A percentile compares a stretch with the other conserved stretches of the same genome.
phyloP scores from a whole-genome alignment of 2,329 filamentous ascomycete genomes.

The Nemania abortiva region DNA sequence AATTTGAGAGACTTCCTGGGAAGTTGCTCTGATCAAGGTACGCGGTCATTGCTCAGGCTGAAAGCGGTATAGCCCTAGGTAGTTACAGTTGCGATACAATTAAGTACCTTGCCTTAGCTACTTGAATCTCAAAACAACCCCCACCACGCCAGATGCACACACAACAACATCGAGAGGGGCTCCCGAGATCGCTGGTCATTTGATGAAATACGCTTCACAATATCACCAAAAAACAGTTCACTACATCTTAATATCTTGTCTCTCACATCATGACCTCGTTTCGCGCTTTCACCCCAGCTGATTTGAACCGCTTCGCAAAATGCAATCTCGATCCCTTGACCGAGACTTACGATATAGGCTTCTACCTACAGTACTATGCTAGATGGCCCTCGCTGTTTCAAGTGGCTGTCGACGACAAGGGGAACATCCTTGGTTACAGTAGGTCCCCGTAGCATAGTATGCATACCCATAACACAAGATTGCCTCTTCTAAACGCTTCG shows the following conservation, averaged over 20 bases:
- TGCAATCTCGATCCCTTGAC: slow-evolving; percentile 97
- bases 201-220: not conserved
- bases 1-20: no score
- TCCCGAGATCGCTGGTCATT: not conserved
- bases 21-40: no score
- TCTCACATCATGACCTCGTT: slow-evolving; percentile 78
- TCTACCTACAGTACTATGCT: slow-evolving; percentile 95
- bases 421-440: slow-evolving; percentile 97
- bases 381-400: slow-evolving; percentile 97
- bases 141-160: not conserved
- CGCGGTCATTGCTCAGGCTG: no score
- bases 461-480: not conserved
- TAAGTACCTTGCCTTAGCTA: not conserved
- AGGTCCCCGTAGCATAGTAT: slow-evolving; percentile 53
- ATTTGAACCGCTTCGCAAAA: slow-evolving; percentile 89
- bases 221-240: not conserved
- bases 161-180: slow-evolving; percentile 3
- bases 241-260: not conserved
- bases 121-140: not conserved
- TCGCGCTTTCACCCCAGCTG: slow-evolving; percentile 83
- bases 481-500: slow-evolving; percentile 44
- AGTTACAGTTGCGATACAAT: no score
- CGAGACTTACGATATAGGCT: slow-evolving; percentile 96
- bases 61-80: no score
- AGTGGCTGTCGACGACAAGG: slow-evolving; percentile 85